A percentile compares a stretch with the other conserved stretches of the same genome.
Evolutionary conservation across 495 filamentous ascomycete species (phyloP).

Genomic region (Daldinia bambusicola): DNA sequence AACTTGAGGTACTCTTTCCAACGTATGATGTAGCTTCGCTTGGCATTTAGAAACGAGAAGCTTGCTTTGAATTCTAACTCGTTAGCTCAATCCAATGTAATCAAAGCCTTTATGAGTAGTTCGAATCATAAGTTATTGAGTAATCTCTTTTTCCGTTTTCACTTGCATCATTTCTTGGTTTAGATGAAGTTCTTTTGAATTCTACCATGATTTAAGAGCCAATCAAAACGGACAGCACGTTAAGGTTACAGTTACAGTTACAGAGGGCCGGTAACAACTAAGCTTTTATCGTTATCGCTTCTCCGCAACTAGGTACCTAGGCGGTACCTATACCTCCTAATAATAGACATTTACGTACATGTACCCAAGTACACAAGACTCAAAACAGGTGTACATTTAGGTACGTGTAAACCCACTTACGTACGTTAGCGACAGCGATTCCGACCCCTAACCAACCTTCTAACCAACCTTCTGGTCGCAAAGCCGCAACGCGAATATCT

Average conservation of each 20-base stretch:
- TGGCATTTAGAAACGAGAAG: not conserved
- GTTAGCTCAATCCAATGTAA: not conserved
- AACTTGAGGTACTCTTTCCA: constrained; percentile 1
- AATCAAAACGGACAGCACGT: not conserved
- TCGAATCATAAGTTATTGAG: no score
- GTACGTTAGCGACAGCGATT: constrained; percentile 6
- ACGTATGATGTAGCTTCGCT: not conserved
- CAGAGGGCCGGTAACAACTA: constrained; percentile 3
- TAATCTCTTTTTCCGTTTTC: not conserved
- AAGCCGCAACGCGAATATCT: constrained; percentile 19
- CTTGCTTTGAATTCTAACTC: not conserved
- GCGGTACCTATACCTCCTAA: no score
- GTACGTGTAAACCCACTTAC: not conserved
- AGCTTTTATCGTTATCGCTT: constrained; percentile 29
- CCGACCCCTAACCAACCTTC: constrained; percentile 20
- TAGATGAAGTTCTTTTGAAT: constrained; percentile 22
- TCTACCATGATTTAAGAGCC: constrained; percentile 11
- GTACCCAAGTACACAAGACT: no score
- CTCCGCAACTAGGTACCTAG: not conserved
- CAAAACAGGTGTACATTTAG: no score
- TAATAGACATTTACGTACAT: no score
- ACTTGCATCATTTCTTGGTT: not conserved
- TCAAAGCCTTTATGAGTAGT: not conserved
- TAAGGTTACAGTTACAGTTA: constrained; percentile 10
- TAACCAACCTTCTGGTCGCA: constrained; percentile 26